Conservation (phyloP, 805 yeast genomes). For the Kodamaea sagamina region DNA sequence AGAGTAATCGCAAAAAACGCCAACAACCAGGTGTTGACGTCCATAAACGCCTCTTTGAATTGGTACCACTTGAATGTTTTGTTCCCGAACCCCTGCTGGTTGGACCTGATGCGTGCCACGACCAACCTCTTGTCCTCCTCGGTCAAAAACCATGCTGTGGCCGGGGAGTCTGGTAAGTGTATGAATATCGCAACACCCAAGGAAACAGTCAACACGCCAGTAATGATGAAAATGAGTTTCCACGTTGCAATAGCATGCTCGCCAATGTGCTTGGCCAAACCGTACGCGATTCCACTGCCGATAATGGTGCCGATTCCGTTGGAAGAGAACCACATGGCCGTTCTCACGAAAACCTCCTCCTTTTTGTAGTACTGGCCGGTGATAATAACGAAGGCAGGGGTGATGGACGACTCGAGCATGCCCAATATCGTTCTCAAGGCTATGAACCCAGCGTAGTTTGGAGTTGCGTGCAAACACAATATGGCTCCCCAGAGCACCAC, state of each 20-base stretch:
- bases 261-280: conserved; percentile 30
- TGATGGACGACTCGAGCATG: conserved; percentile 40
- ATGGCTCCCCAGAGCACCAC: conserved; percentile 65
- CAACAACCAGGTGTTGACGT: conserved; percentile 39
- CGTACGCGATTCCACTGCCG: conserved; percentile 57
- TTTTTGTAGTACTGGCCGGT: conserved; percentile 37
- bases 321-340: conserved; percentile 38
- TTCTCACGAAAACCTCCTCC: conserved; percentile 37
- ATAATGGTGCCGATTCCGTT: conserved; percentile 43
- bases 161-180: conserved; percentile 60
- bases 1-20: conserved; percentile 26
- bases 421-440: conserved; percentile 41
- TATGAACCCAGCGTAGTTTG: conserved; percentile 44
- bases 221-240: conserved; percentile 59
- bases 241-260: conserved; percentile 51
- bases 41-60: conserved; percentile 36
- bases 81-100: conserved; percentile 48
- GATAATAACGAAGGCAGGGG: conserved; percentile 43
- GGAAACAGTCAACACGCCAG: conserved; percentile 59
- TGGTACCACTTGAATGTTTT: conserved; percentile 39
- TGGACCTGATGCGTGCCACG: conserved; percentile 52
- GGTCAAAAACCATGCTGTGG: conserved; percentile 26
- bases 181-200: conserved; percentile 49
- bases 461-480: conserved; percentile 55
- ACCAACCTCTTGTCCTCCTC: conserved; percentile 35